phyloP scores from a whole-genome alignment of 768 basidiomycete genomes.

The Tricholoma bakamatsutake region DNA sequence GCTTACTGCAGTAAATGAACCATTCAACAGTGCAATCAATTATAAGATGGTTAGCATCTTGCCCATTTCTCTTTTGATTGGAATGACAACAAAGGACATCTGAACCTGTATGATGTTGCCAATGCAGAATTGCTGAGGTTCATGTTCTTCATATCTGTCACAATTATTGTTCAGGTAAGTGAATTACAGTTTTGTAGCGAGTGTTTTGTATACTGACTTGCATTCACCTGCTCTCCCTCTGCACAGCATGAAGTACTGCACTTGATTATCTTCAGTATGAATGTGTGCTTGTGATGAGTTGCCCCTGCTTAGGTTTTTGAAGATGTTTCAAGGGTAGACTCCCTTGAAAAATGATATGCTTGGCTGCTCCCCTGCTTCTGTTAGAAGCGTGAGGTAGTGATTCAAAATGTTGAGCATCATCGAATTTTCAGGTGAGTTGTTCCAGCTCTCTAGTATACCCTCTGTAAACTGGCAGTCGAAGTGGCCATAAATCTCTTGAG shows the following conservation, averaged over 20 bases:
- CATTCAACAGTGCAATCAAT: not conserved
- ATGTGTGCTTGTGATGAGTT: not conserved
- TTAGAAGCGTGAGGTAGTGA: too few species aligned
- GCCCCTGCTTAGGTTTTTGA: not conserved
- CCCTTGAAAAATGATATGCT: too few species aligned
- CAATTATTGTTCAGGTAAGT: too few species aligned
- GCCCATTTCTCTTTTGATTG: not conserved
- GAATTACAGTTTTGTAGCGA: not conserved
- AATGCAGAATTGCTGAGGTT: not conserved
- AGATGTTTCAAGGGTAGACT: too few species aligned
- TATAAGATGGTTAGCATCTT: not conserved
- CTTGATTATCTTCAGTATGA: not conserved
- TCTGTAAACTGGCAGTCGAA: too few species aligned
- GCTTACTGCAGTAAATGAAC: not conserved
- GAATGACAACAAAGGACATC: not conserved
- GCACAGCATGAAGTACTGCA: too few species aligned
- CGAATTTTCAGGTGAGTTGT: not conserved
- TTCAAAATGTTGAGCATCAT: not conserved
- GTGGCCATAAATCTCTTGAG: too few species aligned
- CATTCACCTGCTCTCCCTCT: too few species aligned
- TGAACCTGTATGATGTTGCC: not conserved
- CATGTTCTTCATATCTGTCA: not conserved
- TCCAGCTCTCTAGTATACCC: too few species aligned
- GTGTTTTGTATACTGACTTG: too few species aligned
- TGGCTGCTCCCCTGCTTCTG: too few species aligned